Percentiles rank a stretch among this genome's conserved stretches.
Evolutionary conservation across 1,139 yeast species (phyloP).

Genomic region (Blastobotrys serpentis): DNA sequence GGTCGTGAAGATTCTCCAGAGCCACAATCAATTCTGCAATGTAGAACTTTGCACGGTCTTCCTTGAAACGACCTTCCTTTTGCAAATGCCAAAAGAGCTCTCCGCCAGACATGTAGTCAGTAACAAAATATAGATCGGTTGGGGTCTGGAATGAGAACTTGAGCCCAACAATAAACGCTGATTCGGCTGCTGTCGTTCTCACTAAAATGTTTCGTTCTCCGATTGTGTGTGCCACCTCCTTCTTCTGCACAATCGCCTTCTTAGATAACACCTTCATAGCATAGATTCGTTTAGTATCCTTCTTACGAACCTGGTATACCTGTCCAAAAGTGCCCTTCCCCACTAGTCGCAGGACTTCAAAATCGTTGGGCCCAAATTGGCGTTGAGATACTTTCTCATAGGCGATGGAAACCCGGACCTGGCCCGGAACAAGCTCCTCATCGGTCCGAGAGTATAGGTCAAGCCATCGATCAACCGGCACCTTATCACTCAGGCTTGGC

Average conservation of each 20-base stretch:
- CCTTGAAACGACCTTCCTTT: slow-evolving; percentile 89
- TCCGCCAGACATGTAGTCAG: slow-evolving; percentile 98
- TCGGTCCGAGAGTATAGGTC: slow-evolving; percentile 67
- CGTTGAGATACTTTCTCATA: slow-evolving; percentile 68
- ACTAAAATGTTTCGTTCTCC: slow-evolving; percentile 95
- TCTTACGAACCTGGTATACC: slow-evolving; percentile 90
- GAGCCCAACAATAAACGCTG: slow-evolving; percentile 89
- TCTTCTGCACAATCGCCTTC: slow-evolving; percentile 91
- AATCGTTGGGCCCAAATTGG: slow-evolving; percentile 90
- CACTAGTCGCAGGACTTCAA: slow-evolving; percentile 80
- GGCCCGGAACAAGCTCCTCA: slow-evolving; percentile 77
- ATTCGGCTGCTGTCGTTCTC: slow-evolving; percentile 76
- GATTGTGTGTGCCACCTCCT: slow-evolving; percentile 95
- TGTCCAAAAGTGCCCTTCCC: slow-evolving; percentile 98
- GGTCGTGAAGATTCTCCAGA: slow-evolving; percentile 86
- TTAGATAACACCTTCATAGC: slow-evolving; percentile 97
- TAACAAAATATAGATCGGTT: slow-evolving; percentile 82
- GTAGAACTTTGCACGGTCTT: slow-evolving; percentile 91
- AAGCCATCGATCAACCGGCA: slow-evolving; percentile 60
- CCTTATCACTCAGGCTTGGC: slow-evolving; percentile 59
- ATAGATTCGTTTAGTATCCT: slow-evolving; percentile 82
- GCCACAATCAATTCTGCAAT: slow-evolving; percentile 94
- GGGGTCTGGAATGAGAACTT: slow-evolving; percentile 96
- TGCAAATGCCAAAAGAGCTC: slow-evolving; percentile 97
- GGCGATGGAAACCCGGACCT: slow-evolving; percentile 69